Evolutionary conservation across 75 land plant species (phyloP).

Genomic region (Picea sitchensis): DNA sequence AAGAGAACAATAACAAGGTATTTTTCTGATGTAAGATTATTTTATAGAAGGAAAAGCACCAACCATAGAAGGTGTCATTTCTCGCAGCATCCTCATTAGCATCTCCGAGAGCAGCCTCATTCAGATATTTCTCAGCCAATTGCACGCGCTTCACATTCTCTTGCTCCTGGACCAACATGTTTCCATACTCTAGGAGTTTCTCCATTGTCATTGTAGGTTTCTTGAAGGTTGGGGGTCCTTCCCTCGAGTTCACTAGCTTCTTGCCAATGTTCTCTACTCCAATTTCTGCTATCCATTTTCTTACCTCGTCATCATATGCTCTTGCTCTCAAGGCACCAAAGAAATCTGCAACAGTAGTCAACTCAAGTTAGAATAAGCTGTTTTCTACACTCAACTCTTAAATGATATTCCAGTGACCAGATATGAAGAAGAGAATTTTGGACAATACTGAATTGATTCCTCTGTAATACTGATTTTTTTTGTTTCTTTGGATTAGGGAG

Average conservation of each 20-base stretch:
- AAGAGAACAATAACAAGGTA: not conserved
- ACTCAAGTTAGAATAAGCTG: not conserved
- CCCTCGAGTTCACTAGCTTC: conserved; percentile 90
- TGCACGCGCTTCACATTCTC: conserved; percentile 98
- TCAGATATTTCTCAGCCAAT: conserved; percentile 87
- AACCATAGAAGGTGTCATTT: conserved; percentile 59
- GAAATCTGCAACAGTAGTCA: conserved; percentile 63
- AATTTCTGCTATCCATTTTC: conserved; percentile 68
- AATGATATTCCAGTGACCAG: not conserved
- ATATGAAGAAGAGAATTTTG: not conserved
- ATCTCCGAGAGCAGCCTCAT: conserved; percentile 83
- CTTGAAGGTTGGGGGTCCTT: conserved; percentile 88
- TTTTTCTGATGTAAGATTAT: not conserved
- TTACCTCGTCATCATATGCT: conserved; percentile 93
- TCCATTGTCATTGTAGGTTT: conserved; percentile 88
- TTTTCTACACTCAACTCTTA: not conserved
- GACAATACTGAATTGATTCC: too few relatives aligned
- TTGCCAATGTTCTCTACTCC: conserved; percentile 83
- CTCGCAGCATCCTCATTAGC: conserved; percentile 82
- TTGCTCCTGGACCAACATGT: conserved; percentile 93
- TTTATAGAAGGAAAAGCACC: conserved; percentile 23
- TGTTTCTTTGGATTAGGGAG: not conserved
- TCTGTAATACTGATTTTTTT: too few relatives aligned
- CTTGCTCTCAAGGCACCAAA: conserved; percentile 95
- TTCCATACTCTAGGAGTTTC: conserved; percentile 84